Evolutionary conservation across 2,329 filamentous ascomycete genomes (phyloP), one percentile per base, ranked within the genome.

Genomic region (Biscogniauxia marginata): DNA sequence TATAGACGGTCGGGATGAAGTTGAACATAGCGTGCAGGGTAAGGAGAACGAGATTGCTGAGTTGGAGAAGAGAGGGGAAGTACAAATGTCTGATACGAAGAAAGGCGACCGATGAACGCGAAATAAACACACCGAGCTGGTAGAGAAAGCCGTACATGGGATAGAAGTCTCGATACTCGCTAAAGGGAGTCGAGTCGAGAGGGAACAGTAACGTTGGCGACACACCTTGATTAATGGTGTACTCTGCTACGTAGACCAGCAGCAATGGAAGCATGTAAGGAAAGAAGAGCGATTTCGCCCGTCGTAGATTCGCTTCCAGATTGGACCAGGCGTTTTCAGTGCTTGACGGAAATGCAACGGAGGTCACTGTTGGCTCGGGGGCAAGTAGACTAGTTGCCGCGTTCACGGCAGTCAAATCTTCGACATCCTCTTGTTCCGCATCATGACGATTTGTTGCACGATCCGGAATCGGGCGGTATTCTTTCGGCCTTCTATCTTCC

Each of bases 181-280:
- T 75, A 71, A 98, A 98, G 0, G 95, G 95, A 1, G 90, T 88
- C 9, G 82, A 74, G 1, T 80, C 70, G 0, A 97, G 79, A 0
- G 93, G 91, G 70, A 96, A 99, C 4, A 99, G 83, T 0, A 98
- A 79, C 0, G 92, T 96, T 0, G 95, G 93, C 0, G 91, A 81
- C 0, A 98, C 91, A 34, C 93, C 93, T 76, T 96, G 93, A 75
- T 98, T 98, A 74, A 98, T 97, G 54, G 90, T 96, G 72, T 99
- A 99, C 77, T 99, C 95, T 55, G 93, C 91, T 34, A 98, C 84
- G 71, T 97, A 99, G 24, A 99, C 95, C 16, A 98, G 77, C 30
- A 98, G 80, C 13, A 99, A 81, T 0, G 95, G 95, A 3, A 96
- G 80, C 92, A 99, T 98, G 72, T 87, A 88, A 0, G 85, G 85